Conservation (phyloP, 1,284 basidiomycete genomes). For the Ustilago loliicola region DNA sequence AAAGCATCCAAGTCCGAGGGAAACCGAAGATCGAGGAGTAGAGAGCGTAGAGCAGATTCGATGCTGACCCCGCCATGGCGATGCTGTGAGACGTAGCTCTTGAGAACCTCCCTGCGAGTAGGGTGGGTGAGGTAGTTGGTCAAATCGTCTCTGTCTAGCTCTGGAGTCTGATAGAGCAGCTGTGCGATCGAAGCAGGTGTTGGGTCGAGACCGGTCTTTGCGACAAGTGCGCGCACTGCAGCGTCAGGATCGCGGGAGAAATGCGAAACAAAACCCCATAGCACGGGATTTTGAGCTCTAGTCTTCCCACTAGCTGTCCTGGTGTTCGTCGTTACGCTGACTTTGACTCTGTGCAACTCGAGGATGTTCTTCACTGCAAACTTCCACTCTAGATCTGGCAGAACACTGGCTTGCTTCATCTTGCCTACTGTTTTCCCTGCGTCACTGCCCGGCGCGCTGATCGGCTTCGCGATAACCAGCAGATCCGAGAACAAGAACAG, state of each 20-base stretch:
- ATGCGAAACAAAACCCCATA: slow-evolving; percentile 79
- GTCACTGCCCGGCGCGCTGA: slow-evolving; percentile 75
- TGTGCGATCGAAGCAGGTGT: slow-evolving; percentile 78
- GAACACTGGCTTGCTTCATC: slow-evolving; percentile 39
- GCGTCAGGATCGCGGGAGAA: slow-evolving; percentile 73
- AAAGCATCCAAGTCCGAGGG: slow-evolving; percentile 79
- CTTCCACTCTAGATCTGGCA: slow-evolving; percentile 55
- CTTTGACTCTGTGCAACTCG: slow-evolving; percentile 51
- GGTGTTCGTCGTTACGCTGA: slow-evolving; percentile 49
- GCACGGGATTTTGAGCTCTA: slow-evolving; percentile 49
- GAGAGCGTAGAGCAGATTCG: slow-evolving; percentile 88
- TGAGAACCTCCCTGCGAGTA: slow-evolving; percentile 80
- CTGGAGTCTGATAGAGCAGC: slow-evolving; percentile 84
- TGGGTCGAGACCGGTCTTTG: slow-evolving; percentile 52
- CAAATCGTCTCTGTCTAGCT: slow-evolving; percentile 85
- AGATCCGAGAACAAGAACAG: slow-evolving; percentile 95
- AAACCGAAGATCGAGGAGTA: slow-evolving; percentile 81
- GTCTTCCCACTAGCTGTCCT: slow-evolving; percentile 36
- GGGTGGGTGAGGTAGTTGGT: slow-evolving; percentile 82
- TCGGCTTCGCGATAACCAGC: slow-evolving; percentile 80
- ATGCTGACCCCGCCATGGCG: slow-evolving; percentile 84
- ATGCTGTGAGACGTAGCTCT: slow-evolving; percentile 87
- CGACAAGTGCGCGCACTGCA: slow-evolving; percentile 64
- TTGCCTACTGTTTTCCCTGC: slow-evolving; percentile 75
- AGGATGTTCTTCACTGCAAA: slow-evolving; percentile 60